phyloP scores from a whole-genome alignment of 179 eudicot genomes.

The Heliamphora pulchella region DNA sequence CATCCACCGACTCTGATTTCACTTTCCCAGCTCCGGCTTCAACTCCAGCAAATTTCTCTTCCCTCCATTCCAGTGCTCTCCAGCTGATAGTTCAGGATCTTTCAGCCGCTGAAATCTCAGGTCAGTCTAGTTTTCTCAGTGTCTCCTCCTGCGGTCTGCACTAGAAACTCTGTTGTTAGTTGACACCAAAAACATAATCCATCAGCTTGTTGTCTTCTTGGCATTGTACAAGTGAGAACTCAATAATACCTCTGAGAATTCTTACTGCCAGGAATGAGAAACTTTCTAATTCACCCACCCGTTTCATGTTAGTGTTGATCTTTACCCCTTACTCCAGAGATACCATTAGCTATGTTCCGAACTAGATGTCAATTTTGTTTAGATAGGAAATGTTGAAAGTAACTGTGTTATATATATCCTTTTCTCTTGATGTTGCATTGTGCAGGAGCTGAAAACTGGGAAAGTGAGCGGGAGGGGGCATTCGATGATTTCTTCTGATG shows the following conservation, averaged over 20 bases:
- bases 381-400: conserved; percentile 23
- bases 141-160: conserved; percentile 22
- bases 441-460: conserved; percentile 93
- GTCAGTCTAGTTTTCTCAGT: conserved; percentile 55
- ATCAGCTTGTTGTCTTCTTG: conserved; percentile 6
- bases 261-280: conserved; percentile 10
- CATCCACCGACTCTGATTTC: conserved; percentile 73
- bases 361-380: conserved; percentile 23
- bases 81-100: conserved; percentile 83
- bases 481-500: conserved; percentile 95
- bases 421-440: conserved; percentile 63
- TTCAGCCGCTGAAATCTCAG: conserved; percentile 71
- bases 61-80: conserved; percentile 52
- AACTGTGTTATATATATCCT: conserved; percentile 37
- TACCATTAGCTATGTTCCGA: conserved; percentile 16
- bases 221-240: not conserved
- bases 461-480: conserved; percentile 94
- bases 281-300: conserved; percentile 16
- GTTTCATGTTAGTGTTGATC: conserved; percentile 17
- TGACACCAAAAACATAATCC: not conserved
- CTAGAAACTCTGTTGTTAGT: conserved; percentile 15
- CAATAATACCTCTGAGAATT: not conserved
- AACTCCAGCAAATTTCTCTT: conserved; percentile 51
- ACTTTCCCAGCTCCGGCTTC: conserved; percentile 63
- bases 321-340: conserved; percentile 20